Conservation (phyloP, 2,329 filamentous ascomycete genomes). For the Aspergillus viridinutans region DNA sequence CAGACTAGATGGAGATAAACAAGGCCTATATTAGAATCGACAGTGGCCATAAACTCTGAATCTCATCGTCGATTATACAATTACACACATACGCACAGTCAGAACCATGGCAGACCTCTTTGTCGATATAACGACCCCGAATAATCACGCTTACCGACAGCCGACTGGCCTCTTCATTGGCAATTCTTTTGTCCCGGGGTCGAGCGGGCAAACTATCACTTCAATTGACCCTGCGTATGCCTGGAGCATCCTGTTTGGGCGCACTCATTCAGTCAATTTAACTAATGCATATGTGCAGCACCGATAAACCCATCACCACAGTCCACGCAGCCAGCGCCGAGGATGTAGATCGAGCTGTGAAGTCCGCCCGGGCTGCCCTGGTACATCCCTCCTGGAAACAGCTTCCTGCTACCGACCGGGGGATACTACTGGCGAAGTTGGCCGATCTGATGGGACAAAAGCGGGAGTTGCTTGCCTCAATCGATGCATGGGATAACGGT, state of each 20-base stretch:
- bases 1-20: too few species aligned
- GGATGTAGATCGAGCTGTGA: constrained; percentile 30
- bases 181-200: constrained; percentile 70
- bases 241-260: neutral
- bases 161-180: constrained; percentile 76
- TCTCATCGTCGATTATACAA: too few species aligned
- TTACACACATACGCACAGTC: too few species aligned
- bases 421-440: constrained; percentile 63
- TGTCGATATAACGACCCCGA: constrained; percentile 66
- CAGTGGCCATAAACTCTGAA: too few species aligned
- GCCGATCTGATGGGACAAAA: constrained; percentile 66
- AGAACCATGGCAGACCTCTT: constrained; percentile 35
- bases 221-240: constrained; percentile 63
- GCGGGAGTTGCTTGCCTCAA: constrained; percentile 57
- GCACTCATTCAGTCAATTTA: neutral
- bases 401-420: constrained; percentile 55
- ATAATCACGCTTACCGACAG: constrained; percentile 67
- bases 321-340: constrained; percentile 56
- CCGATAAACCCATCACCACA: constrained; percentile 64
- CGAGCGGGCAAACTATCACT: constrained; percentile 56
- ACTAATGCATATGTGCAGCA: constrained; percentile 24
- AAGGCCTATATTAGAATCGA: too few species aligned
- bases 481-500: constrained; percentile 78
- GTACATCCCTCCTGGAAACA: constrained; percentile 33
- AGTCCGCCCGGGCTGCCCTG: constrained; percentile 31